Evolutionary conservation across 1,284 basidiomycete species (phyloP).

Genomic region (Earliella scabrosa): DNA sequence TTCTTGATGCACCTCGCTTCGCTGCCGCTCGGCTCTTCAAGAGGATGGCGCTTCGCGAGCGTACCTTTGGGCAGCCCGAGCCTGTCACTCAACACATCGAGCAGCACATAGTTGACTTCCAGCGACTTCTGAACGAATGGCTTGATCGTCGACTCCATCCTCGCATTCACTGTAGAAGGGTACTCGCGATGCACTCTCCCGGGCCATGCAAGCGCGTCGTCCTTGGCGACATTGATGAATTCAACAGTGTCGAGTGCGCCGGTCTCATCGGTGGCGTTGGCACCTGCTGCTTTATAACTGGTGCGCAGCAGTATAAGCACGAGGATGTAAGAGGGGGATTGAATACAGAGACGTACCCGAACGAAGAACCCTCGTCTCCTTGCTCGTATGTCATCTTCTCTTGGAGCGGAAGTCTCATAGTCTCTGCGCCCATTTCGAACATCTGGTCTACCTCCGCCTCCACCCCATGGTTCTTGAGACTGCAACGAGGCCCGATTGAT

Average conservation of each 20-base stretch:
- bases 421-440: slow-evolving; percentile 42
- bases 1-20: slow-evolving; percentile 44
- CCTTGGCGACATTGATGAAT: slow-evolving; percentile 39
- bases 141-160: slow-evolving; percentile 36
- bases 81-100: slow-evolving; percentile 33
- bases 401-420: slow-evolving; percentile 39
- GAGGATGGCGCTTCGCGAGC: slow-evolving; percentile 33
- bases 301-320: neutral
- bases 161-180: slow-evolving; percentile 36
- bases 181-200: slow-evolving; percentile 36
- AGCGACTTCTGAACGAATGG: slow-evolving; percentile 40
- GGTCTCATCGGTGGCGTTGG: slow-evolving; percentile 38
- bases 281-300: slow-evolving; percentile 40
- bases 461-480: slow-evolving; percentile 41
- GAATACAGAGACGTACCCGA: slow-evolving; percentile 29
- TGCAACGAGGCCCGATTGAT: neutral
- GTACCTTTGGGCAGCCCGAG: slow-evolving; percentile 31
- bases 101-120: slow-evolving; percentile 37
- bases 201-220: slow-evolving; percentile 40
- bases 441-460: slow-evolving; percentile 38
- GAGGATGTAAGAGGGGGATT: neutral
- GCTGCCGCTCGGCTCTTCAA: slow-evolving; percentile 40
- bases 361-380: slow-evolving; percentile 39
- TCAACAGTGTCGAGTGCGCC: slow-evolving; percentile 38
- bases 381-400: slow-evolving; percentile 44